These are phyloP conservation scores for Effrenium voratum DNA, from an alignment of 73 alveolate species.

Conservation along the genomic window DNA sequence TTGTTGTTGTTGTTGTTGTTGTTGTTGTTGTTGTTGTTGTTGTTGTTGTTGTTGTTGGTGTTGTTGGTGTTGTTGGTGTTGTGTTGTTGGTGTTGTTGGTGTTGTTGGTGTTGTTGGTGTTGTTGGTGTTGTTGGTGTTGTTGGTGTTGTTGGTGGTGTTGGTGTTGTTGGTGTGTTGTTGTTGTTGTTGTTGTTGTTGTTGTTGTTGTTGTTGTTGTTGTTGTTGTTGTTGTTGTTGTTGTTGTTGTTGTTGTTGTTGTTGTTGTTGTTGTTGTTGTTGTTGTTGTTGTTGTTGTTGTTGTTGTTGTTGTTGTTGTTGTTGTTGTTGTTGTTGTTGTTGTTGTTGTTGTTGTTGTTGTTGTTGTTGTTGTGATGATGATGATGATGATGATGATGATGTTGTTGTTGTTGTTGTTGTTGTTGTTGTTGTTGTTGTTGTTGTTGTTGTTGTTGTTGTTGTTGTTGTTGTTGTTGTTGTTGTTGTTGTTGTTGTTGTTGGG, in stretches of 20 bases:
- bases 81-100: background rate
- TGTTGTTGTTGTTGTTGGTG: background rate
- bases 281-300: background rate
- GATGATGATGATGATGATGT: background rate
- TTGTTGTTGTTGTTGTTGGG: background rate
- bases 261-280: background rate
- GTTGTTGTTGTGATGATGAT: background rate
- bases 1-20: background rate
- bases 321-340: background rate
- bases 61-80: background rate
- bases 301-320: background rate
- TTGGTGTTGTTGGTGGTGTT: background rate
- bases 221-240: background rate
- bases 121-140: background rate
- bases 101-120: too few relatives aligned
- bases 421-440: background rate
- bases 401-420: background rate
- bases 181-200: background rate
- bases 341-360: background rate
- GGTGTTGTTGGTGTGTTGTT: background rate
- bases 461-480: background rate
- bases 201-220: too few relatives aligned
- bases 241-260: background rate
- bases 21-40: background rate
- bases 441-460: background rate